A percentile compares a stretch with the other conserved stretches of the same genome.
phyloP scores from a whole-genome alignment of 345 rosid genomes.

The Aquilaria yunnanensis region DNA sequence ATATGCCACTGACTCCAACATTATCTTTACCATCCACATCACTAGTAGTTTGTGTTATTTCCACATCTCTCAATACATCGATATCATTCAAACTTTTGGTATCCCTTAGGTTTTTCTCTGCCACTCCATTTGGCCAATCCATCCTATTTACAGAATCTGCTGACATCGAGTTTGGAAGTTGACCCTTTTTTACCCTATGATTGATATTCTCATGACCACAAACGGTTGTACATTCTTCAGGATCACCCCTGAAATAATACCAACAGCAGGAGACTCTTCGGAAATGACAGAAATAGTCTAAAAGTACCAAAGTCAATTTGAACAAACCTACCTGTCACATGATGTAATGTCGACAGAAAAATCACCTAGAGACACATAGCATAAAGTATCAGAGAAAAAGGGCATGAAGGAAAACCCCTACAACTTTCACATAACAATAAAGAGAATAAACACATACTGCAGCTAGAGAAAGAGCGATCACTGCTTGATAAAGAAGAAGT shows the following conservation, averaged over 20 bases:
- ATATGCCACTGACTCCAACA: conserved; percentile 17
- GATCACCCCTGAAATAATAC: conserved; percentile 38
- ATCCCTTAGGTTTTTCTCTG: conserved; percentile 22
- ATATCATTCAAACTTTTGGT: conserved; percentile 11
- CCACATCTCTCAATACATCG: conserved; percentile 33
- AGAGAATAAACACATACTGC: conserved; percentile 33
- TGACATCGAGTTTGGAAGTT: conserved; percentile 16
- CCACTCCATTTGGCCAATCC: conserved; percentile 25
- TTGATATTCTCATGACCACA: conserved; percentile 28
- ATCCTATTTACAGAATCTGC: conserved; percentile 26
- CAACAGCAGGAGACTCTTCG: conserved; percentile 1
- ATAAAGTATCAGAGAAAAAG: conserved; percentile 15
- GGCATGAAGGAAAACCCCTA: neutral
- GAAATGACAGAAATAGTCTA: conserved; percentile 4
- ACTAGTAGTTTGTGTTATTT: conserved; percentile 26
- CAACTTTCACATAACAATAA: neutral
- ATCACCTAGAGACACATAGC: conserved; percentile 46
- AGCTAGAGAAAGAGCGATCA: conserved; percentile 62
- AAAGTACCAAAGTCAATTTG: neutral
- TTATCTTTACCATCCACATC: conserved; percentile 24
- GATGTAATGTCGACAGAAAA: conserved; percentile 61
- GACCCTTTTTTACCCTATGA: conserved; percentile 20
- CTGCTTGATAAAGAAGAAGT: conserved; percentile 49
- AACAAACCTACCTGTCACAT: conserved; percentile 36
- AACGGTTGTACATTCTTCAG: conserved; percentile 37